These are phyloP conservation scores for Haberlea rhodopensis DNA, from an alignment of 257 asterid species.

Conservation along the genomic window DNA sequence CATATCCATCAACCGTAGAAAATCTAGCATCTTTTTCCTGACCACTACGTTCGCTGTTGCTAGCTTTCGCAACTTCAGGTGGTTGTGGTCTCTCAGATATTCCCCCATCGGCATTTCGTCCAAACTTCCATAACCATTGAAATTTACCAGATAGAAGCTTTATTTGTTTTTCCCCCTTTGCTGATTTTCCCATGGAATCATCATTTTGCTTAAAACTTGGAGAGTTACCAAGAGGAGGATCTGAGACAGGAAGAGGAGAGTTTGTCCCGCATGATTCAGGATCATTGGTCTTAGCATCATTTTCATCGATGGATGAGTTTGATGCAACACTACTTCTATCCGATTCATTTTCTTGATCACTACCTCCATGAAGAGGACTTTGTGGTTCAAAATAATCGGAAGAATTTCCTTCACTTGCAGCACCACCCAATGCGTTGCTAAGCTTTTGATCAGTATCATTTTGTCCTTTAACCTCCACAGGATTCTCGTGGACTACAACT, in stretches of 20 bases:
- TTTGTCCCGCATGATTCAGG: constrained; percentile 15
- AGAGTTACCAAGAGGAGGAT: constrained; percentile 35
- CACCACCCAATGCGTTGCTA: constrained; percentile 30
- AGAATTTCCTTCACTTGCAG: constrained; percentile 49
- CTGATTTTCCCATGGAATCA: constrained; percentile 28
- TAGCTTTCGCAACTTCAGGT: constrained; percentile 31
- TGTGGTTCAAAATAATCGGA: constrained; percentile 44
- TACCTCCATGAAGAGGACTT: constrained; percentile 39
- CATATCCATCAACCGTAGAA: constrained; percentile 24
- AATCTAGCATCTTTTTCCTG: constrained; percentile 21
- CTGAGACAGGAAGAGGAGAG: constrained; percentile 40
- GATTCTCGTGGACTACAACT: constrained; percentile 30
- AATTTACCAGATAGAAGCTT: constrained; percentile 35
- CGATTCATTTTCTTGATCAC: constrained; percentile 38
- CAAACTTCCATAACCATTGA: constrained; percentile 46
- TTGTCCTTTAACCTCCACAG: constrained; percentile 28
- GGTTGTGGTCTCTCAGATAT: constrained; percentile 23
- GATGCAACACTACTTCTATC: constrained; percentile 68
- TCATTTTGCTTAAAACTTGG: constrained; percentile 33
- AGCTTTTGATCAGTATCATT: constrained; percentile 27
- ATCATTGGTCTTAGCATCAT: constrained; percentile 28
- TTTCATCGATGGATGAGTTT: constrained; percentile 46
- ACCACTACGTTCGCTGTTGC: constrained; percentile 20
- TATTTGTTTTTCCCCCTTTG: constrained; percentile 23
- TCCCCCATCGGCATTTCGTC: constrained; percentile 35